Base-by-base conservation (phyloP, 345 rosid genomes). In the Eucalyptus sp. region DNA sequence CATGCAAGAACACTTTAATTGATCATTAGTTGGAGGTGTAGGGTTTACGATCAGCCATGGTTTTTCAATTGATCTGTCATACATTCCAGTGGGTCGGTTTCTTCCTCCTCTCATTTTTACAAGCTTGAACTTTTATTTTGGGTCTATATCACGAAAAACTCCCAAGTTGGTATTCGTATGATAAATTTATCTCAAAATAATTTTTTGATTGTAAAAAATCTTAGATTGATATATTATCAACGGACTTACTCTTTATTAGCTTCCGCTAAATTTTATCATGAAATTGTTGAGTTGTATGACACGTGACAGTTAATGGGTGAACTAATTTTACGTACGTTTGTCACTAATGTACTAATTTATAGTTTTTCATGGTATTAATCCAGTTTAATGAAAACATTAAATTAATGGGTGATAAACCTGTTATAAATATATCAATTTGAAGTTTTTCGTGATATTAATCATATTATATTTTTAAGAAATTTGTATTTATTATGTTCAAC, bases 221-320 rank as follows among this genome's bases (percentile, higher is more conserved):
- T 0, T 0, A 17, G 0, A 17, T 52, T 52, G 2, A 52, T 52
- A 51, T 51, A 17, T 3, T 52, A 3, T 52, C 22, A 3, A 7
- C 0, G 1, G 22, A 17, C 56, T 3, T 52, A 52, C 22, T 52
- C 24, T 52, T 1, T 2, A 17, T 52, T 17, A 52, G 56, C 22
- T 52, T 52, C 9, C 0, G 0, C 56, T 52, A 17, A 52, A 52
- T 52, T 52, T 52, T 17, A 52, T 52, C 1, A 17, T 52, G 2
- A 52, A 17, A 17, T 17, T 52, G 24, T 52, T 17, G 4, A 51
- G 0, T 50, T 50, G 18, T 0, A 50, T 15, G 18, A 50, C 0
- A 15, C 1, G 1, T 51, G 20, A 6, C 20, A 6, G 0, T 51
- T 51, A 0, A 51, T 0, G 54, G 3, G 8, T 6, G 54, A 51